phyloP scores from a whole-genome alignment of 495 filamentous ascomycete species.

The Lasiosphaeria miniovina region DNA sequence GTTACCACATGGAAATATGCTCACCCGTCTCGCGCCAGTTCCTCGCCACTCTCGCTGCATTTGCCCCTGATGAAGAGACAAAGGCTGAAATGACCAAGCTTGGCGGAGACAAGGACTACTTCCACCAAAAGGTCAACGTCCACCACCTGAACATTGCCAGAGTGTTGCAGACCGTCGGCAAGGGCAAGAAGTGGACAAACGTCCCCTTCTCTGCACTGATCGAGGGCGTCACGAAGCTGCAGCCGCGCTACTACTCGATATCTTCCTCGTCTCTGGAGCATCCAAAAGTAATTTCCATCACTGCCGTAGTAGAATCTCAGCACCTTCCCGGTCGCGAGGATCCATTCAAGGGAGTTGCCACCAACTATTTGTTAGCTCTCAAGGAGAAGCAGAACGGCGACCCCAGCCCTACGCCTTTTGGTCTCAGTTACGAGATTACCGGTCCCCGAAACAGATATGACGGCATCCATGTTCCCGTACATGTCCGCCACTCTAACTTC shows the following conservation, averaged over 20 bases:
- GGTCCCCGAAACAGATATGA: conserved; percentile 97
- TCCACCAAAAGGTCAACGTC: conserved; percentile 79
- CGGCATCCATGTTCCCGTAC: conserved; percentile 91
- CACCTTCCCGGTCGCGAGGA: conserved; percentile 73
- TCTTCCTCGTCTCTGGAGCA: conserved; percentile 95
- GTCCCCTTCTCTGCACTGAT: conserved; percentile 94
- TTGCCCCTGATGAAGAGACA: conserved; percentile 78
- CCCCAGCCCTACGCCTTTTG: conserved; percentile 77
- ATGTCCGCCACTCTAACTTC: conserved; percentile 98
- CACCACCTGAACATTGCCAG: conserved; percentile 89
- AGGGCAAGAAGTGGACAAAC: conserved; percentile 68
- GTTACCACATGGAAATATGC: conserved; percentile 97
- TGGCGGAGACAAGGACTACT: conserved; percentile 93
- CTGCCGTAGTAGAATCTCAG: conserved; percentile 87
- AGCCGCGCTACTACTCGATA: conserved; percentile 98
- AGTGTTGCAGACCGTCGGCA: conserved; percentile 70
- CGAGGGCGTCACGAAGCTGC: conserved; percentile 89
- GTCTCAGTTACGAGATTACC: conserved; percentile 81
- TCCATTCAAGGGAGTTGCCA: conserved; percentile 89
- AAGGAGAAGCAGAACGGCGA: conserved; percentile 98
- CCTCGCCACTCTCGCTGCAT: conserved; percentile 78
- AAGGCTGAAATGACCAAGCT: conserved; percentile 87
- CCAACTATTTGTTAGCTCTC: conserved; percentile 93
- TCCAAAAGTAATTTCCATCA: conserved; percentile 90
- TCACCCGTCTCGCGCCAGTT: conserved; percentile 96